Conservation (phyloP, 129 eudicot species). For the Rutidosis leptorrhynchoides region DNA sequence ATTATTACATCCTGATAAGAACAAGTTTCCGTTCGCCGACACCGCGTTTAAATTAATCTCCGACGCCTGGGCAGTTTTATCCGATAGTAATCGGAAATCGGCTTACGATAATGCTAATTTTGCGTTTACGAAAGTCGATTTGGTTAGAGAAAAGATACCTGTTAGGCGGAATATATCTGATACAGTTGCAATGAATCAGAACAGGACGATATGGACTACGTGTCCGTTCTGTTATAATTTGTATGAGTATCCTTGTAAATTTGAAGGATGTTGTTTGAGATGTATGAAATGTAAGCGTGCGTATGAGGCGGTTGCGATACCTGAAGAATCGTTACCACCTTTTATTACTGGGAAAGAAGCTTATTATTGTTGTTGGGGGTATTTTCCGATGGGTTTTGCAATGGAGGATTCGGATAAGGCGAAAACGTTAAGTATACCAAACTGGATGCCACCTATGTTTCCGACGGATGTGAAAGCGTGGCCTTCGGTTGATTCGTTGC, state of each 20-base stretch:
- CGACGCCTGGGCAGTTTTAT: slow-evolving; percentile 71
- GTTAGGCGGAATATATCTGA: slow-evolving; percentile 33
- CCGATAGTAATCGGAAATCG: slow-evolving; percentile 44
- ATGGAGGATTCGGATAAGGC: neutral
- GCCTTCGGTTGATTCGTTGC: slow-evolving; percentile 27
- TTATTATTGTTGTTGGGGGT: slow-evolving; percentile 58
- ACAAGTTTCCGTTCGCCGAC: slow-evolving; percentile 55
- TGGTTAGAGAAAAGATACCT: slow-evolving; percentile 40
- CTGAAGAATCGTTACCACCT: slow-evolving; percentile 49
- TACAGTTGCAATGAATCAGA: neutral
- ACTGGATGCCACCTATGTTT: slow-evolving; percentile 22
- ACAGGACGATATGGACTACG: slow-evolving; percentile 58
- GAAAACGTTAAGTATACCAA: neutral
- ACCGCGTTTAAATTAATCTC: slow-evolving; percentile 75
- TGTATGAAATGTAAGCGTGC: slow-evolving; percentile 70
- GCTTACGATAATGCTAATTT: slow-evolving; percentile 47
- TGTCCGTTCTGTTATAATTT: slow-evolving; percentile 77
- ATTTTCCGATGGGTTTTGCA: slow-evolving; percentile 57
- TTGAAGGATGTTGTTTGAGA: slow-evolving; percentile 54
- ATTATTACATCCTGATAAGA: slow-evolving; percentile 87
- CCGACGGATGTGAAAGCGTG: slow-evolving; percentile 10
- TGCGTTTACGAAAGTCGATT: slow-evolving; percentile 33
- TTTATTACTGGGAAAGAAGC: slow-evolving; percentile 66
- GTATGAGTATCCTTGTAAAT: slow-evolving; percentile 65
- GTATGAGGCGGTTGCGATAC: slow-evolving; percentile 45